Base-by-base conservation (phyloP, 169 alveolate genomes). In the Cryptosporidium bovis region DNA sequence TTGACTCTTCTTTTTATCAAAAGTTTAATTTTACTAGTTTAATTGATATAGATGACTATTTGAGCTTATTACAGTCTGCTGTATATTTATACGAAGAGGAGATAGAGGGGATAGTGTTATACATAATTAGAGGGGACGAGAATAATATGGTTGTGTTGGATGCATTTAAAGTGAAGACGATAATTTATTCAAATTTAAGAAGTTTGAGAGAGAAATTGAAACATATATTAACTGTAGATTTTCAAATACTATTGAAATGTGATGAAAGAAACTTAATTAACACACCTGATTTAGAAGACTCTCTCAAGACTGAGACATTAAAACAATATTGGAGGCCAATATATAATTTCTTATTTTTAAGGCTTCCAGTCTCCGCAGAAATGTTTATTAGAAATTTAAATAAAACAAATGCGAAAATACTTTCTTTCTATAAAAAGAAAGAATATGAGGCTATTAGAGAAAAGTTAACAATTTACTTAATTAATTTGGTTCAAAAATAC, bases 101-200 rank as follows among this genome's bases (percentile, higher is more conserved):
- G 8, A 27, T 53, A 27, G 87, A 77, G 36, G 87, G 87, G 0
- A 33, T 62, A 20, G 71, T 77, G 24, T 24, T 77, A 24, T 77
- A 77, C 40, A 24, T 77, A 1, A 58, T 62, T n/a, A 55, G 18
- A 36, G 87, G 56, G 16, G 31, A 20, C 18, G 62, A 44, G 7
- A 31, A 34, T 18, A 20, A 34, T 64, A 34, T 20, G 20, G 67
- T 53, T 53, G 64, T 62, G 15, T 56, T 69, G 31, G 20, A 29
- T 20, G 20, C 27, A 44, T 77, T 77, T 5, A 77, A 77, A 56
- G 27, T 77, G 0, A 77, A 77, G 16, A 34, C 87, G 29, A 10
- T 77, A 7, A 33, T 20, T 20, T 77, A 46, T 24, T 24, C 51
- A 2, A 18, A 6, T 29, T 18, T 36, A 3, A 56, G 87, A 4